Percentiles rank a stretch among this genome's conserved stretches.
Evolutionary conservation across 164 flowering plant species (phyloP).

Genomic region (Dillenia suffruticosa): DNA sequence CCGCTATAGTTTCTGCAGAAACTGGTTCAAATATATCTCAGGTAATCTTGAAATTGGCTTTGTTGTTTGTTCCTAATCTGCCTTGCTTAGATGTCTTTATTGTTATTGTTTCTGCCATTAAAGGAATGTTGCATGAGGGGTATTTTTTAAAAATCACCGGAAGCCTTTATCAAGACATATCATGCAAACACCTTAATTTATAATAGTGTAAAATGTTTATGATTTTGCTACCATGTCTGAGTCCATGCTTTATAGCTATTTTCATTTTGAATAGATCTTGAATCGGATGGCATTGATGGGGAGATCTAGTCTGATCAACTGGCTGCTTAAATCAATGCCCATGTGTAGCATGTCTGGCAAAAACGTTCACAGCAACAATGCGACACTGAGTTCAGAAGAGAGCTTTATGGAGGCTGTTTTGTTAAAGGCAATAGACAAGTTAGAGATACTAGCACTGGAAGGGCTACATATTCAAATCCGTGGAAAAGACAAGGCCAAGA

Average conservation of each 20-base stretch:
- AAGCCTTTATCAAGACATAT: no score
- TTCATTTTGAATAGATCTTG: slow-evolving; percentile 10
- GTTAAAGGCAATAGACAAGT: slow-evolving; percentile 8
- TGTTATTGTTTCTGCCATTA: no score
- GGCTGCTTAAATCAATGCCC: slow-evolving; percentile 17
- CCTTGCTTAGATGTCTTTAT: no score
- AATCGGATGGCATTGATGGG: slow-evolving; percentile 14
- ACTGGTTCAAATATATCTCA: slow-evolving; percentile 7
- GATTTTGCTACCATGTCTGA: no score
- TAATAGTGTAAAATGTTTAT: neutral
- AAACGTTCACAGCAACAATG: neutral
- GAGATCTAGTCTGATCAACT: neutral
- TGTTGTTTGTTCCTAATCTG: no score
- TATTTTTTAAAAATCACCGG: no score
- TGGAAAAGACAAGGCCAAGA: slow-evolving; percentile 1
- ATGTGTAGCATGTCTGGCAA: neutral
- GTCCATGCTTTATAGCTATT: neutral
- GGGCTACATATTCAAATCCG: slow-evolving; percentile 14
- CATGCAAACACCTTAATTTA: neutral
- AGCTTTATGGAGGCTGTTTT: slow-evolving; percentile 15
- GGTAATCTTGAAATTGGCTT: slow-evolving; percentile 3
- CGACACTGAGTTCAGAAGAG: neutral
- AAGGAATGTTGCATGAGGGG: no score
- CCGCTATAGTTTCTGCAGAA: slow-evolving; percentile 12
- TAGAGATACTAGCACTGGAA: slow-evolving; percentile 12